These are phyloP conservation scores for Pythium myriotylum DNA, from an alignment of 352 stramenopile genomes.

Conservation along the genomic window DNA sequence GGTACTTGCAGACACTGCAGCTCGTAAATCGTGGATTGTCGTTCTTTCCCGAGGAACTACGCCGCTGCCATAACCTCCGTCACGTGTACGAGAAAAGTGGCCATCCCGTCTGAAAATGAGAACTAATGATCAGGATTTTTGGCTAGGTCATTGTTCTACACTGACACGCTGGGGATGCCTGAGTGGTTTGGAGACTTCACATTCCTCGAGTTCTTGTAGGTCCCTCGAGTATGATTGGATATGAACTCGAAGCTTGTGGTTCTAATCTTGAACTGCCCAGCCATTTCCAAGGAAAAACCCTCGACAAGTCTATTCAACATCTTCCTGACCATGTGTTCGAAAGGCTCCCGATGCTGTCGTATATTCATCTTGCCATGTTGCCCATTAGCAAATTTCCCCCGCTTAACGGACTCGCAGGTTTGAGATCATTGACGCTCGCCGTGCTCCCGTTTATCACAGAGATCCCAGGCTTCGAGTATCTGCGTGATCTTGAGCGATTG, in stretches of 20 bases:
- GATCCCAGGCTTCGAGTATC: slow-evolving; percentile 26
- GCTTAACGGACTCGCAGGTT: slow-evolving; percentile 28
- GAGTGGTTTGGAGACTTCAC: slow-evolving; percentile 37
- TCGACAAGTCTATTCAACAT: slow-evolving; percentile 11
- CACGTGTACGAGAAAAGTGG: slow-evolving; percentile 32
- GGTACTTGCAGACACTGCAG: slow-evolving; percentile 35
- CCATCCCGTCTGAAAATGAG: not conserved
- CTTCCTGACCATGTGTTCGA: slow-evolving; percentile 34
- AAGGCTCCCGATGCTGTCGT: slow-evolving; percentile 33
- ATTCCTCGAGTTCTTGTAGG: slow-evolving; percentile 43
- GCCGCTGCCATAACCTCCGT: slow-evolving; percentile 31
- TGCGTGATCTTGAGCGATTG: slow-evolving; percentile 32
- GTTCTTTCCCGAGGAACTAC: slow-evolving; percentile 33
- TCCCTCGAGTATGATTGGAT: not conserved
- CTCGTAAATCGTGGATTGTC: slow-evolving; percentile 38
- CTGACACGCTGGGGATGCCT: slow-evolving; percentile 37
- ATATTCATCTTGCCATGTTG: slow-evolving; percentile 37
- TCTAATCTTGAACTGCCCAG: not conserved
- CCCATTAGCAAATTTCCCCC: slow-evolving; percentile 25
- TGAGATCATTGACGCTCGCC: slow-evolving; percentile 34
- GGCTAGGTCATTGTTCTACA: slow-evolving; percentile 44
- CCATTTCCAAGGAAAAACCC: slow-evolving; percentile 5
- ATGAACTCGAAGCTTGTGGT: not conserved
- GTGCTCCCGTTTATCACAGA: slow-evolving; percentile 18
- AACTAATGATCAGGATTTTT: slow-evolving; percentile 5